Conservation (phyloP, 2,329 filamentous ascomycete species). For the Arthrobotrys megalospora region DNA sequence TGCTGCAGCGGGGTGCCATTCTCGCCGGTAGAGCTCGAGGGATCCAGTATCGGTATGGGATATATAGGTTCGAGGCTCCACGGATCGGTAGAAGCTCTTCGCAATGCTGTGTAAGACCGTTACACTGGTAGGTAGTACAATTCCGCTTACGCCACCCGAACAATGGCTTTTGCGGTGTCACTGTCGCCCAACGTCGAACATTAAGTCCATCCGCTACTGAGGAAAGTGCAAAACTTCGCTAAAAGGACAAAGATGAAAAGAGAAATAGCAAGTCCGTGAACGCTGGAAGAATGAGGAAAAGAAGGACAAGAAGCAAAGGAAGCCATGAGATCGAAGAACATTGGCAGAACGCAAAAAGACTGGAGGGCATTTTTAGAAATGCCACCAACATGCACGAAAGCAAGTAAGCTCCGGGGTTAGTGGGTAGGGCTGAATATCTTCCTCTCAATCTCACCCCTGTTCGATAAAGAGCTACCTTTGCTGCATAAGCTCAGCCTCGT, state of each 20-base stretch:
- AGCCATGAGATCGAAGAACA: constrained; percentile 11
- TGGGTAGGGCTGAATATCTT: constrained; percentile 57
- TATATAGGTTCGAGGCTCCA: background rate
- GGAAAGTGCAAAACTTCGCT: constrained; percentile 7
- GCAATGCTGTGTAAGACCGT: constrained; percentile 14
- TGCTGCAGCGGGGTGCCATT: constrained; percentile 50
- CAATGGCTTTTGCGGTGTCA: constrained; percentile 22
- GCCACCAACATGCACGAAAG: constrained; percentile 45
- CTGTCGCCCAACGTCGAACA: background rate
- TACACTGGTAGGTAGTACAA: constrained; percentile 15
- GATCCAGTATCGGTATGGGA: background rate
- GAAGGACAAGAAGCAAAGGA: constrained; percentile 22
- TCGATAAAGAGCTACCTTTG: constrained; percentile 28
- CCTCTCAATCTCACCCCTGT: constrained; percentile 32
- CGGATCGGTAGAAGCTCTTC: background rate
- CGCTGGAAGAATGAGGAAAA: background rate
- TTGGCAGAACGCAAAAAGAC: constrained; percentile 14
- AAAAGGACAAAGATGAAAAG: constrained; percentile 9
- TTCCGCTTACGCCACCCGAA: constrained; percentile 38
- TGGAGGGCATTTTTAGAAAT: constrained; percentile 56
- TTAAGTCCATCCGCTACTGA: constrained; percentile 4
- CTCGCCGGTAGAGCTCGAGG: background rate
- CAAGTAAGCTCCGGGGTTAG: constrained; percentile 57
- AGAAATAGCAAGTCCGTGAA: constrained; percentile 2
- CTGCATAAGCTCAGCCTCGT: constrained; percentile 60